These are phyloP conservation scores for Circinella minor DNA, from an alignment of 371 early-diverging fungal genomes.

Conservation along the genomic window DNA sequence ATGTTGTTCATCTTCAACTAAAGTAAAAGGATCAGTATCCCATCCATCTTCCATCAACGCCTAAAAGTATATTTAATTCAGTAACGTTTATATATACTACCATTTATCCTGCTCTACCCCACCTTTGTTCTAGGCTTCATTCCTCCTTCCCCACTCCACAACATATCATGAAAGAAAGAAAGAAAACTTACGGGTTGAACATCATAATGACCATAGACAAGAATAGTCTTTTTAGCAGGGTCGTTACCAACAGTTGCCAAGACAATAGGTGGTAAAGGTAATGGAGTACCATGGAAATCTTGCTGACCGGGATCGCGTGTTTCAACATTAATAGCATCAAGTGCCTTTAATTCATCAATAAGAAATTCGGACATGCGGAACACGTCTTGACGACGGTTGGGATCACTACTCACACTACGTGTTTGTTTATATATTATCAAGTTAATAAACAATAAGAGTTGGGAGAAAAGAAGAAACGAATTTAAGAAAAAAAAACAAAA, in stretches of 20 bases:
- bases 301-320: slow-evolving; percentile 85
- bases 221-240: slow-evolving; percentile 91
- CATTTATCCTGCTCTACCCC: no score
- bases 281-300: slow-evolving; percentile 73
- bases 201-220: slow-evolving; percentile 96
- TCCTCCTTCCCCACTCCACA: no score
- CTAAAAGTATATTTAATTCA: slow-evolving; percentile 16
- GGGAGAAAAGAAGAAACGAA: no score
- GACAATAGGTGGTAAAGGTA: slow-evolving; percentile 92
- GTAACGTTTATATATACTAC: background rate
- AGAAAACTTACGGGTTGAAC: slow-evolving; percentile 78
- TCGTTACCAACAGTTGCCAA: slow-evolving; percentile 91
- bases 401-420: slow-evolving; percentile 81
- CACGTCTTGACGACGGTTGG: slow-evolving; percentile 81
- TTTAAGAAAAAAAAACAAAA: no score
- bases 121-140: no score
- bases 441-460: no score
- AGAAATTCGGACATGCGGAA: slow-evolving; percentile 92
- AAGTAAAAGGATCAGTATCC: slow-evolving; percentile 90
- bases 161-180: no score
- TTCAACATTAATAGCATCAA: slow-evolving; percentile 70
- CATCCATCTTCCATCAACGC: slow-evolving; percentile 96
- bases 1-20: slow-evolving; percentile 84
- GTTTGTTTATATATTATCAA: no score
- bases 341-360: slow-evolving; percentile 70